Evolutionary conservation across 2,329 filamentous ascomycete species (phyloP), one percentile per base, ranked within the genome.

Genomic region (Diatrype stigma): DNA sequence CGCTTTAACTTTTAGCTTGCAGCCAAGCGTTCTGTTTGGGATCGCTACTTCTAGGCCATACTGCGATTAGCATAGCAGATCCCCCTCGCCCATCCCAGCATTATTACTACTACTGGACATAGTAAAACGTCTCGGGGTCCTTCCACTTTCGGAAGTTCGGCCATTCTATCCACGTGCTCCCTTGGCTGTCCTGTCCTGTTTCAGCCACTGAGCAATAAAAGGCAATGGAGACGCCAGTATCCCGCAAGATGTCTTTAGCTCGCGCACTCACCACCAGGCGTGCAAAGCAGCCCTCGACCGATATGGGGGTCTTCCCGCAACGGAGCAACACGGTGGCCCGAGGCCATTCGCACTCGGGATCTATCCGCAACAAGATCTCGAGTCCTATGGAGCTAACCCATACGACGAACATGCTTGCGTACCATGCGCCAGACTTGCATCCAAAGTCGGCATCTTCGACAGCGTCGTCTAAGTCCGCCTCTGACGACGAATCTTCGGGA

Each of bases 361-460:
- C 64, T 49, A 73, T 84, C 59, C 81, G 86, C 52, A 70, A 79
- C 67, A 86, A 91, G 74, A 99, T 99, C 67, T 99, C 94, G 1
- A 83, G 80, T 3, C 94, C 94, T 0, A 80, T 96, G 48, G 86
- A 91, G 70, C 80, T 99, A 56, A 77, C 96, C 46, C 95, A 94
- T 53, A 96, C 93, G 5, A 97, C 94, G 60, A 99, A 97, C 71
- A 90, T 95, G 81, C 85, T 96, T 49, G 91, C 90, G 7, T 96
- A 96, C 79, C 93, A 93, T 66, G 92, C 94, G 10, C 93, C 93
- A 47, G 88, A 96, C 66, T 85, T 96, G 21, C 73, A 78, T 64
- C 64, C 67, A 58, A 62, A 64, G 26, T 75, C 80, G 2, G 72
- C 77, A n/a, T 61, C 66, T n/a, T 73, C 75, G 11, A 75, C 75